A percentile compares a stretch with the other conserved stretches of the same genome.
Evolutionary conservation across 371 early-diverging fungal genomes (phyloP).

Genomic region (Apophysomyces sp.): DNA sequence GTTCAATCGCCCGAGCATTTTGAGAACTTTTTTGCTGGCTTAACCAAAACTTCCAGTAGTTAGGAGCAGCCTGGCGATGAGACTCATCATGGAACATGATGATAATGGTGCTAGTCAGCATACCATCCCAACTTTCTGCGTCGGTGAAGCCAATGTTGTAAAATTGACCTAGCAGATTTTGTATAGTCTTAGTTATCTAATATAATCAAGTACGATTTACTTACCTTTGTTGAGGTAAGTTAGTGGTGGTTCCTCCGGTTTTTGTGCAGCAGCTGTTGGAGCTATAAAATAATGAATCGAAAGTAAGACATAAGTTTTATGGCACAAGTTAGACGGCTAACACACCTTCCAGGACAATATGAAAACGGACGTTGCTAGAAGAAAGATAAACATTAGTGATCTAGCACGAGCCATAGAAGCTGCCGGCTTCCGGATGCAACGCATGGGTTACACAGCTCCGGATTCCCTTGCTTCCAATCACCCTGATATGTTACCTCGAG

Average conservation of each 20-base stretch:
- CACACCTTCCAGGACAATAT: conserved; percentile 25
- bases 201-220: neutral
- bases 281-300: conserved; percentile 19
- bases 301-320: neutral
- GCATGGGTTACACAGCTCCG: conserved; percentile 13
- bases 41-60: conserved; percentile 80
- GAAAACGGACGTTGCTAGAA: conserved; percentile 16
- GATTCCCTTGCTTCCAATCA: neutral
- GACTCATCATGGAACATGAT: conserved; percentile 75
- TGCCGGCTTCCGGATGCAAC: conserved; percentile 3
- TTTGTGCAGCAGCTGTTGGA: conserved; percentile 35
- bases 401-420: neutral
- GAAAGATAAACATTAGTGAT: neutral
- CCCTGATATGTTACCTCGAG: conserved; percentile 1
- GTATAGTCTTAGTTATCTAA: too few relatives aligned
- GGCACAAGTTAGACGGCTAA: neutral
- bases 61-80: conserved; percentile 64
- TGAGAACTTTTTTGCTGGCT: conserved; percentile 60
- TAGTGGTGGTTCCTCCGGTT: conserved; percentile 39
- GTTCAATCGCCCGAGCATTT: conserved; percentile 48
- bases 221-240: conserved; percentile 68
- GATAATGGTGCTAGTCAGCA: conserved; percentile 58
- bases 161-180: conserved; percentile 15
- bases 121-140: conserved; percentile 31
- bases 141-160: conserved; percentile 11